Evolutionary conservation across 2,329 filamentous ascomycete genomes (phyloP).

Genomic region (Paraphoma chrysanthemicola): DNA sequence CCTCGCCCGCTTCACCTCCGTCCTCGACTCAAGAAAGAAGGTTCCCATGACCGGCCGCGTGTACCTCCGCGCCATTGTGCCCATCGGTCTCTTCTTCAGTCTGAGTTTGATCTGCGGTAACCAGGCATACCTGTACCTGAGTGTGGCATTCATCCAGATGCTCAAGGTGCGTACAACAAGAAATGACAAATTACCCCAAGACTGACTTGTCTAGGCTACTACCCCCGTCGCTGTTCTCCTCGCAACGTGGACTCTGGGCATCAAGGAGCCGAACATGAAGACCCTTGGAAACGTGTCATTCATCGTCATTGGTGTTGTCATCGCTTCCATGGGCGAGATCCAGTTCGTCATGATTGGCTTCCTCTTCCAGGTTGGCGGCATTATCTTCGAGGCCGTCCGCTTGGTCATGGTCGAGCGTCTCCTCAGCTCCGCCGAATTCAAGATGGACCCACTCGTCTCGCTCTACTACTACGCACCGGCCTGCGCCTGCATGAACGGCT

Average conservation of each 20-base stretch:
- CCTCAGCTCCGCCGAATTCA: conserved; percentile 82
- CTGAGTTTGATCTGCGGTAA: conserved; percentile 96
- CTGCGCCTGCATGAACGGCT: conserved; percentile 81
- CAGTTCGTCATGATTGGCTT: conserved; percentile 85
- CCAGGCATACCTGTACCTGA: conserved; percentile 92
- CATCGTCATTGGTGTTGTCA: conserved; percentile 92
- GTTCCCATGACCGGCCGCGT: conserved; percentile 97
- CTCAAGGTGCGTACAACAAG: conserved; percentile 74
- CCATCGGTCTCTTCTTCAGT: conserved; percentile 95
- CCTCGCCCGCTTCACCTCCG: conserved; percentile 84
- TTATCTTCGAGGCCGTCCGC: conserved; percentile 82
- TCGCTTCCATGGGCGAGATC: conserved; percentile 95
- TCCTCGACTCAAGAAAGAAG: conserved; percentile 92
- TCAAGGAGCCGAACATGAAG: conserved; percentile 82
- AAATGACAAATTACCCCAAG: background rate
- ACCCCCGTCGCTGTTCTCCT: conserved; percentile 93
- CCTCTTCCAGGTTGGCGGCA: conserved; percentile 78
- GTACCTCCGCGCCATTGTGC: conserved; percentile 91
- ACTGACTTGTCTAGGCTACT: conserved; percentile 69
- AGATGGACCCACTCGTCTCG: conserved; percentile 89
- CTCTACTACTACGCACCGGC: conserved; percentile 90
- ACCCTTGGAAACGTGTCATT: conserved; percentile 91
- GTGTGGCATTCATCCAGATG: conserved; percentile 98
- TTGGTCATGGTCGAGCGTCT: conserved; percentile 85
- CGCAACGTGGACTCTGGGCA: conserved; percentile 85